Conservation (phyloP, 306 rosid genomes). For the Lathyrus sativus region DNA sequence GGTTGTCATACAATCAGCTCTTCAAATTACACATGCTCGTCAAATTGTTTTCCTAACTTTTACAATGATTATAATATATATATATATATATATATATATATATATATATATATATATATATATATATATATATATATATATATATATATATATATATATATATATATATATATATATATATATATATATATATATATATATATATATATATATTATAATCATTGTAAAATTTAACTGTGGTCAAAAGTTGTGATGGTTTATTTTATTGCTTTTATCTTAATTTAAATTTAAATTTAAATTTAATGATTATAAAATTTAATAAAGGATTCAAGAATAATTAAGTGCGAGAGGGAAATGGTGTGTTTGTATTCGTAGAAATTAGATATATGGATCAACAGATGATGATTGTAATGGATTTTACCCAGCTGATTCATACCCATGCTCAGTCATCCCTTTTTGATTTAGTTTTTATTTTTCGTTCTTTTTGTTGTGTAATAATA, state of each 20-base stretch:
- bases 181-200: too few relatives aligned
- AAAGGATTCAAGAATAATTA: not conserved
- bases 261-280: not conserved
- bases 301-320: not conserved
- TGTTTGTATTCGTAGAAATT: not conserved
- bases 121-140: too few relatives aligned
- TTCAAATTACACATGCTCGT: not conserved
- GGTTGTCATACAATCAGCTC: not conserved
- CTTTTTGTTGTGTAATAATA: not conserved
- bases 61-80: too few relatives aligned
- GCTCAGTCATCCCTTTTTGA: not conserved
- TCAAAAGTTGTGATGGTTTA: not conserved
- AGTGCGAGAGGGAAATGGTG: not conserved
- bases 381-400: not conserved
- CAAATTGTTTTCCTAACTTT: too few relatives aligned
- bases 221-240: not conserved
- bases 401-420: conserved; percentile 2
- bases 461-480: not conserved
- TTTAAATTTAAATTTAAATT: not conserved
- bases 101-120: too few relatives aligned
- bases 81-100: too few relatives aligned
- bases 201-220: not conserved
- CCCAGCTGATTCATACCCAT: not conserved
- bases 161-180: too few relatives aligned
- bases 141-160: too few relatives aligned